Evolutionary conservation across 1,139 yeast species (phyloP), one percentile per base, ranked within the genome.

Genomic region (Blastobotrys elegans): DNA sequence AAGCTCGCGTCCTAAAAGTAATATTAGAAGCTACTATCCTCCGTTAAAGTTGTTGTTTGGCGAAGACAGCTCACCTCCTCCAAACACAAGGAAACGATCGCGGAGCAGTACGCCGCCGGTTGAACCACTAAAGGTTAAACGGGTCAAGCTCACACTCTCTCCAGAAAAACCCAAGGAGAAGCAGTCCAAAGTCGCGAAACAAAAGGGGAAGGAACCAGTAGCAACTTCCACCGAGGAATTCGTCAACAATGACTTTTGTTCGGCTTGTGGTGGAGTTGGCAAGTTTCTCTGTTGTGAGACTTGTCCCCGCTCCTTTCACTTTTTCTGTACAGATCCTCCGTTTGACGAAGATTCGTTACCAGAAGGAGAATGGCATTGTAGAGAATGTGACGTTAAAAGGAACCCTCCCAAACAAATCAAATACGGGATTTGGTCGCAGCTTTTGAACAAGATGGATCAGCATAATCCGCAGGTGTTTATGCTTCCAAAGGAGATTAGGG

Each of bases 241-340:
- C 29, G 20, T 45, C 29, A 92, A 92, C 63, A 94, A 90, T 55
- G 98, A 92, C 65, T 89, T 76, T 63, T 92, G 98, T 61, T 73
- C 85, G 21, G 75, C 94, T 0, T 92, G 98, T 67, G 89, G 94
- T 1, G 88, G 89, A 24, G 73, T 90, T 0, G 98, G 98, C 7
- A 74, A 86, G 33, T 88, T 92, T 55, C 73, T 92, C 27, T 92
- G 97, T 66, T 92, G 98, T 68, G 98, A 92, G 57, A 74, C 86
- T 2, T 92, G 98, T 65, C 96, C 97, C 0, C 77, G 76, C 59
- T 86, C 96, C 1, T 92, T 90, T 65, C 98, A 92, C 62, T 88
- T 92, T 61, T 74, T 86, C 11, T 92, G 98, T 64, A 78, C 92
- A 53, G 85, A 87, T 57, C 97, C 97, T 2, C 97, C 98, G 0